Evolutionary conservation across 176 grass and related monocot species (phyloP), one percentile per base, ranked within the genome.

Genomic region (Aegilops tauschii): DNA sequence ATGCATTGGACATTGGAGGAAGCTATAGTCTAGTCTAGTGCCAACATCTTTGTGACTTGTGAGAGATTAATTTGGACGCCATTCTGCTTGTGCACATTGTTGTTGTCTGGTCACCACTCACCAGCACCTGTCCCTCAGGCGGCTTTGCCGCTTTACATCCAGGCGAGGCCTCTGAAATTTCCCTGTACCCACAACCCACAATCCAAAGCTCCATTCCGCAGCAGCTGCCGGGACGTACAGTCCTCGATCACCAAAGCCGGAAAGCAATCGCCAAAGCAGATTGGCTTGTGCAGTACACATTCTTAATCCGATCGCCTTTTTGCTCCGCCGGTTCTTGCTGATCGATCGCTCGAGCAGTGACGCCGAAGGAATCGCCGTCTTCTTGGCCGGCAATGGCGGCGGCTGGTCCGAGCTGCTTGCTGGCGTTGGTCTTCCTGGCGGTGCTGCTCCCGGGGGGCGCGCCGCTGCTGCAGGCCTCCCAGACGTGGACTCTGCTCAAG

Each of bases 401-500:
- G 16, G 69, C 81, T 4, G 28, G 47, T 1, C 29, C 18, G 20
- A 18, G 72, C 27, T 65, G 16, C 34, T 13, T 44, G 74, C 21
- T 79, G 49, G 27, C 1, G 45, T 23, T 87, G 34, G 9, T 91
- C 39, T 76, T 89, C 70, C 73, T 88, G 31, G 30, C 44, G 4
- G 58, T 54, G 31, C 54, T 87, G 64, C 20, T 85, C 28, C 91
- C 86, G 23, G 82, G 65, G 42, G 77, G 68, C 29, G 76, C 54
- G 4, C 93, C 91, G 83, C 76, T 99, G 45, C 87, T 99, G 45
- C 87, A 94, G 69, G 69, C 77, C 23, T 83, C 92, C 1, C 94
- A 99, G 90, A 66, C 85, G n/a, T 96, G 90, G 94, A 83, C 97
- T 28, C 94, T 99, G 56, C 86, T 99, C 65, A 91, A 92, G 85